A percentile compares a stretch with the other conserved stretches of the same genome.
These are phyloP conservation scores for Kazachstania psychrophila DNA, from an alignment of 805 yeast species.

Conservation along the genomic window DNA sequence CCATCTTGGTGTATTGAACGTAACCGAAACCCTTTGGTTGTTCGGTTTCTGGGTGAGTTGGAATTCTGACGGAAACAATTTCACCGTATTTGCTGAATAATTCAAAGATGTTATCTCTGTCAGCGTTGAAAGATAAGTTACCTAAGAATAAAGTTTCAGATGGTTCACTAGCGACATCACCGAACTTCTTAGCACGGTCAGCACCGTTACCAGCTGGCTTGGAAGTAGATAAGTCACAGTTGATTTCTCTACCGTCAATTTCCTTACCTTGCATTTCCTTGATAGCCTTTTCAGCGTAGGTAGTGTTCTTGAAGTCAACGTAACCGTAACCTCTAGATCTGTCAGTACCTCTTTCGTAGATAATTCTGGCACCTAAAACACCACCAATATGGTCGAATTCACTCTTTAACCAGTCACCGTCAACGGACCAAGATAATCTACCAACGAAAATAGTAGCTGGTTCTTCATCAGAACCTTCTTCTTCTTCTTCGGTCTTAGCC, in stretches of 20 bases:
- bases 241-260: conserved; percentile 94
- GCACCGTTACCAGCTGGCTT: conserved; percentile 56
- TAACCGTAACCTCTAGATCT: conserved; percentile 96
- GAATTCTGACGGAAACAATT: conserved; percentile 84
- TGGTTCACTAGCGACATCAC: conserved; percentile 86
- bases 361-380: conserved; percentile 81
- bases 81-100: conserved; percentile 71
- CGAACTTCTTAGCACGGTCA: conserved; percentile 82
- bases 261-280: conserved; percentile 82
- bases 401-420: conserved; percentile 83
- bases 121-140: conserved; percentile 85
- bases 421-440: conserved; percentile 93
- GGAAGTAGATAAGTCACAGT: conserved; percentile 83
- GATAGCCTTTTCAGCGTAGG: conserved; percentile 79
- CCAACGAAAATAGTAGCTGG: conserved; percentile 93
- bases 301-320: conserved; percentile 79
- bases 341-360: conserved; percentile 84
- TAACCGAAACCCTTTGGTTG: conserved; percentile 99
- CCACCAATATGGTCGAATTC: conserved; percentile 83
- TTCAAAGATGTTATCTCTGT: conserved; percentile 68
- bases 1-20: conserved; percentile 80
- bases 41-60: conserved; percentile 97
- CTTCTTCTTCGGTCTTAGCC: conserved; percentile 33
- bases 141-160: conserved; percentile 95
- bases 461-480: conserved; percentile 33